phyloP scores from a whole-genome alignment of 148 eudicot genomes.

The Nepenthes mirabilis region DNA sequence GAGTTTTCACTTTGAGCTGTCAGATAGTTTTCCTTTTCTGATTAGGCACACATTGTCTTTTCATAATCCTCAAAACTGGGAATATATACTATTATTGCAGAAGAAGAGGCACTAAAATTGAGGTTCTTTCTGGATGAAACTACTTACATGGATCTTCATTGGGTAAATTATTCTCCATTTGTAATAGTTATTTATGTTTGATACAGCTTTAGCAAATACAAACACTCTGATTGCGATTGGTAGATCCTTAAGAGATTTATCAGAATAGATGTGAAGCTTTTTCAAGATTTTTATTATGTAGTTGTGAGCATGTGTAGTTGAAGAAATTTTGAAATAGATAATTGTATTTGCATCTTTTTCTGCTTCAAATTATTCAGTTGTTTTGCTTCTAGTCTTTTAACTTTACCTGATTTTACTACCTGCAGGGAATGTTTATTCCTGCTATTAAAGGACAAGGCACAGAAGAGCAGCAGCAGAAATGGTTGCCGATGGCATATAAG shows the following conservation, averaged over 20 bases:
- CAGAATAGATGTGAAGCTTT: no score
- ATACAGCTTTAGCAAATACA: background rate
- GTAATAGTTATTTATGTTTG: slow-evolving; percentile 1
- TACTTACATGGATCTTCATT: slow-evolving; percentile 83
- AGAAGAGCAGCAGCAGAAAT: slow-evolving; percentile 80
- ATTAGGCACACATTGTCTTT: no score
- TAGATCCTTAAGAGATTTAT: background rate
- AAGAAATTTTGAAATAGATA: no score
- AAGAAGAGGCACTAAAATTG: slow-evolving; percentile 58
- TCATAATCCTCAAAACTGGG: no score
- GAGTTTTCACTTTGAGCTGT: slow-evolving; percentile 3
- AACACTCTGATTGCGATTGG: background rate
- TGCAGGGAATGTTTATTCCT: slow-evolving; percentile 91
- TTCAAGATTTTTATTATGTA: no score
- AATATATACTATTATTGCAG: slow-evolving; percentile 24
- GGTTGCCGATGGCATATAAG: slow-evolving; percentile 88
- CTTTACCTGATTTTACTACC: slow-evolving; percentile 1
- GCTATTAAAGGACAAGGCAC: slow-evolving; percentile 93
- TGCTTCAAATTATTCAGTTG: background rate
- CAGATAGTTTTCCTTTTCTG: no score
- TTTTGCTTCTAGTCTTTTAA: background rate
- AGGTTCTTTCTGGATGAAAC: slow-evolving; percentile 76
- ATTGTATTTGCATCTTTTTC: background rate
- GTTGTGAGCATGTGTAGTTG: no score
- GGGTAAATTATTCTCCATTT: slow-evolving; percentile 53